Base-by-base conservation (phyloP, 371 early-diverging fungal genomes). In the Saksenaea vasiformis region DNA sequence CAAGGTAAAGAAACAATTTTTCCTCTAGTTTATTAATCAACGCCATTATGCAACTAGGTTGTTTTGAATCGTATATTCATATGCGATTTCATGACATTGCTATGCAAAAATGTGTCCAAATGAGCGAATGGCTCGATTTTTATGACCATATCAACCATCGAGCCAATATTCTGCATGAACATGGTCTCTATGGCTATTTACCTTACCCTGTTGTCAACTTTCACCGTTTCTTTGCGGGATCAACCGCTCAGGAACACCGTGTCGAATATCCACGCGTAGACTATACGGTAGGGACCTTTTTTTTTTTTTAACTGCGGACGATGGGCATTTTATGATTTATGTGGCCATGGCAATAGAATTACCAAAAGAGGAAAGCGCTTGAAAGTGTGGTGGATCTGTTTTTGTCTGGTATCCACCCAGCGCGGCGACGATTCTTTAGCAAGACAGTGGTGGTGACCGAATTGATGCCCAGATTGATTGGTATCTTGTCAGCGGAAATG, bases 51-150 rank as follows among this genome's bases (percentile, higher is more conserved):
- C 31, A 1, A 26, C 58, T 71, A 87, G 96, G 95, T 1, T 95
- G 94, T 68, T 95, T 92, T 75, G 97, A 98, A 62, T 91, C 93
- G 63, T 98, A 93, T 71, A 85, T 90, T 9, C 73, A 84, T 17
- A 86, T 90, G 83, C 77, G 86, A 22, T 89, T 89, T 60, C 87
- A 93, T 58, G 96, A 97, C 74, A 73, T 87, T 10, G 88, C 90
- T 1, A 76, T 85, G 61, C 68, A 84, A 68, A 89, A 90, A 61
- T 74, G 89, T 57, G 80, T 86, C 37, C 69, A 83, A 39, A 80
- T 83, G 60, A 74, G 80, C 15, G 93, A 95, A 28, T 95, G 95
- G 94, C 70, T 96, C 5, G 72, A 80, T 47, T 94, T 94, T 65
- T 93, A 90, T 70, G 98, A 98, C 65, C 69, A 67, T 36, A 53